Percentiles rank a stretch among this genome's conserved stretches.
Evolutionary conservation across 1,284 basidiomycete species (phyloP).

Genomic region (Phellopilus nigrolimitatus): DNA sequence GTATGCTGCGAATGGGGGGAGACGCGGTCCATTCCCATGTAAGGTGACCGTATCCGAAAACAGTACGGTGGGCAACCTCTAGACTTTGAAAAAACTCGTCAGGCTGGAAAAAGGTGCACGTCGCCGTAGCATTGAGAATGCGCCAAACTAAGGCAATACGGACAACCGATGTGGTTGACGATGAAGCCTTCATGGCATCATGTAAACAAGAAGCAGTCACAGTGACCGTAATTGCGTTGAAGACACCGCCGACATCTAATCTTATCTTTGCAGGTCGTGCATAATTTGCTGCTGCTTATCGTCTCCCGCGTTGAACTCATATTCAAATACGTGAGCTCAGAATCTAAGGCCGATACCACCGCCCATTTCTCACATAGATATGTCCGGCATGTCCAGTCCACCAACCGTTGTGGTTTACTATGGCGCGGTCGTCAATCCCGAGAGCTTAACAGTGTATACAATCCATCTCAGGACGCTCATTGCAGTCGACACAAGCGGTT

Average conservation of each 20-base stretch:
- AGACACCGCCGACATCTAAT: too few species aligned
- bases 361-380: too few species aligned
- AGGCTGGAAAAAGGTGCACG: slow-evolving; percentile 91
- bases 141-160: slow-evolving; percentile 43
- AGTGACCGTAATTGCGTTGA: background rate
- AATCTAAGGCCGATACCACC: too few species aligned
- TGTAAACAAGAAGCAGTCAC: background rate
- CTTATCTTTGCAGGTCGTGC: too few species aligned
- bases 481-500: slow-evolving; percentile 51
- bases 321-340: too few species aligned
- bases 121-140: slow-evolving; percentile 59
- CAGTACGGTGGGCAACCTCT: slow-evolving; percentile 85
- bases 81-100: slow-evolving; percentile 97
- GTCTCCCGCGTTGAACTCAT: too few species aligned
- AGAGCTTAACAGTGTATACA: slow-evolving; percentile 47
- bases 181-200: background rate
- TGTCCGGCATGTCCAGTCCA: slow-evolving; percentile 4
- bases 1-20: slow-evolving; percentile 63
- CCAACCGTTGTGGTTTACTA: slow-evolving; percentile 45
- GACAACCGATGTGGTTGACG: slow-evolving; percentile 3
- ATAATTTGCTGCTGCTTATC: too few species aligned
- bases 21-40: slow-evolving; percentile 94
- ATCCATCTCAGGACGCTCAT: slow-evolving; percentile 56
- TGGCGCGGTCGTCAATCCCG: slow-evolving; percentile 65
- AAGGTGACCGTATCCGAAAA: slow-evolving; percentile 88